Evolutionary conservation across 2,329 filamentous ascomycete genomes (phyloP).

Genomic region (Xylariaceae sp.): DNA sequence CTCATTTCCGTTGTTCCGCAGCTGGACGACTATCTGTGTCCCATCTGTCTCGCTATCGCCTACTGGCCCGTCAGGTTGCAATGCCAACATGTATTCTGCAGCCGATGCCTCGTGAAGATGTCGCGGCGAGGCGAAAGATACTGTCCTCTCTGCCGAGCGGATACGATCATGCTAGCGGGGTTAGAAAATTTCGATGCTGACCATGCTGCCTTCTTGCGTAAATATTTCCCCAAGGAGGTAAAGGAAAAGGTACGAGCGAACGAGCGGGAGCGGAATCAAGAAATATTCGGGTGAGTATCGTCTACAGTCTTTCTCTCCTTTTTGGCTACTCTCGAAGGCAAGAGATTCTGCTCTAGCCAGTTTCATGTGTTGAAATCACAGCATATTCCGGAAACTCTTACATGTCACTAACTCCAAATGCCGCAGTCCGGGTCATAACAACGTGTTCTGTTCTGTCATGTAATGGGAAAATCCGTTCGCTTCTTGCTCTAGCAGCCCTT

Average conservation of each 20-base stretch:
- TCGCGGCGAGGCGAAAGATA: slow-evolving; percentile 70
- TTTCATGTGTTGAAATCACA: too few species aligned
- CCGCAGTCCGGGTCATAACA: slow-evolving; percentile 67
- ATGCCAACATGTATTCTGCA: slow-evolving; percentile 82
- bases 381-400: too few species aligned
- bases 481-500: not conserved
- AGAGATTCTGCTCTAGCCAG: too few species aligned
- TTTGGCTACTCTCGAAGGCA: too few species aligned
- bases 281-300: slow-evolving; percentile 75
- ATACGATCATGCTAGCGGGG: slow-evolving; percentile 74
- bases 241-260: slow-evolving; percentile 73
- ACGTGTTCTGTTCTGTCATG: slow-evolving; percentile 66
- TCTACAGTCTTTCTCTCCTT: too few species aligned
- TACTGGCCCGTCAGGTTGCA: slow-evolving; percentile 80
- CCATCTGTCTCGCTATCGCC: slow-evolving; percentile 79
- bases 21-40: slow-evolving; percentile 83
- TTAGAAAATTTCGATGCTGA: slow-evolving; percentile 73
- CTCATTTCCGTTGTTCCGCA: slow-evolving; percentile 78
- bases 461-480: slow-evolving; percentile 35
- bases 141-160: slow-evolving; percentile 78
- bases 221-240: slow-evolving; percentile 75
- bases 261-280: slow-evolving; percentile 75
- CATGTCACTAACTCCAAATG: too few species aligned
- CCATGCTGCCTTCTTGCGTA: slow-evolving; percentile 71
- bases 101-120: slow-evolving; percentile 80